Evolutionary conservation across 2,329 filamentous ascomycete genomes (phyloP), one percentile per base, ranked within the genome.

Genomic region (Zymoseptoria crescenta): DNA sequence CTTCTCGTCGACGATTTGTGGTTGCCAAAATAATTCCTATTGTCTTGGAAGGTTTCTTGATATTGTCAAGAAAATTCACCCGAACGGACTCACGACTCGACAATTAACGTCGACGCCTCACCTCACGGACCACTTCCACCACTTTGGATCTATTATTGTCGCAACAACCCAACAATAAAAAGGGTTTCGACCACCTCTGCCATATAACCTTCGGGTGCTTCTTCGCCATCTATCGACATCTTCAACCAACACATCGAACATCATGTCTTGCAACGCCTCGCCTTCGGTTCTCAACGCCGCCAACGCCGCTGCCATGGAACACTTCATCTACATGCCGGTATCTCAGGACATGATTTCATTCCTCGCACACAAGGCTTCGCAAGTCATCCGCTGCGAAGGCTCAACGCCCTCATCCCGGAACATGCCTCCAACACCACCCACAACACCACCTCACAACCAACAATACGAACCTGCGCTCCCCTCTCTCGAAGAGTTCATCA

Each of bases 401-500:
- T 70, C 73, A 63, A 67, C 73, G 73, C 65, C 72, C 71, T 72
- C 60, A 9, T 67, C 77, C 73, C 75, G 79, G 73, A 72, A 73
- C 67, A 77, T 81, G 24, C 81, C 83, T 54, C 82, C 80, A 21
- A 85, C 83, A 45, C 83, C 83, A 60, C 83, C 83, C 29, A 77
- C 79, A 30, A 83, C 83, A 27, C 83, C 84, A 58, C 81, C 82
- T 13, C 76, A 82, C 66, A 72, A 79, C 61, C 66, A 74, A 24
- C 80, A 83, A 66, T 77, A 75, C 61, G 80, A 80, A 60, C 72
- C 76, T 28, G 58, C 70, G 28, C 71, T 99, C 30, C 94, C 94
- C 2, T 87, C 88, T 0, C 79, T 97, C 41, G 90, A 96, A 74
- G 83, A 86, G 59, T 99, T 97, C 81, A 97, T 99, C 77, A 87